These are phyloP conservation scores for Xylariales sp. DNA, from an alignment of 2,329 filamentous ascomycete genomes.

Conservation along the genomic window DNA sequence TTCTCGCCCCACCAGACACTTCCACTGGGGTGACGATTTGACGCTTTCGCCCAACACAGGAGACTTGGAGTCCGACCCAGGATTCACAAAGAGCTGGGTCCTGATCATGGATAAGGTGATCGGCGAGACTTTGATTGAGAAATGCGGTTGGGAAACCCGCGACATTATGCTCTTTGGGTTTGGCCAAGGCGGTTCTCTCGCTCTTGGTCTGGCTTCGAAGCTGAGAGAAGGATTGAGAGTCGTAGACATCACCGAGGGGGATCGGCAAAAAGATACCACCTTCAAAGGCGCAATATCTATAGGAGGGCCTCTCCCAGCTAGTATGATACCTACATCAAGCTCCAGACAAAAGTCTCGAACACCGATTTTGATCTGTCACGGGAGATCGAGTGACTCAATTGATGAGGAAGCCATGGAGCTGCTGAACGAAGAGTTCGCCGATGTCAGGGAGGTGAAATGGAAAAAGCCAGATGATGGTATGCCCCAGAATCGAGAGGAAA, in stretches of 20 bases:
- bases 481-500: slow-evolving; percentile 80
- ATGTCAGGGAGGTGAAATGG: slow-evolving; percentile 67
- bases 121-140: slow-evolving; percentile 42
- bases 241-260: slow-evolving; percentile 24
- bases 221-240: slow-evolving; percentile 30
- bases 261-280: slow-evolving; percentile 9
- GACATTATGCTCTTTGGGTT: slow-evolving; percentile 64
- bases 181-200: slow-evolving; percentile 63
- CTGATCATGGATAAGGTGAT: slow-evolving; percentile 49
- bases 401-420: slow-evolving; percentile 60
- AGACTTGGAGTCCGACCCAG: slow-evolving; percentile 57
- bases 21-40: slow-evolving; percentile 67
- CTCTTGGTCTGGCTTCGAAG: slow-evolving; percentile 49
- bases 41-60: slow-evolving; percentile 45
- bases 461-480: slow-evolving; percentile 70
- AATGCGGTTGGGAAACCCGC: slow-evolving; percentile 53
- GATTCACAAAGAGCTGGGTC: slow-evolving; percentile 45
- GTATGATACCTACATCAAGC: slow-evolving; percentile 42
- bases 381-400: slow-evolving; percentile 37
- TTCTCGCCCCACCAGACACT: slow-evolving; percentile 28
- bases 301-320: slow-evolving; percentile 53
- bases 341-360: slow-evolving; percentile 54
- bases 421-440: slow-evolving; percentile 61
- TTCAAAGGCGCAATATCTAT: slow-evolving; percentile 60
- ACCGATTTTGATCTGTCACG: slow-evolving; percentile 58